phyloP scores from a whole-genome alignment of 2,329 filamentous ascomycete genomes.

The Diaporthe sp. region DNA sequence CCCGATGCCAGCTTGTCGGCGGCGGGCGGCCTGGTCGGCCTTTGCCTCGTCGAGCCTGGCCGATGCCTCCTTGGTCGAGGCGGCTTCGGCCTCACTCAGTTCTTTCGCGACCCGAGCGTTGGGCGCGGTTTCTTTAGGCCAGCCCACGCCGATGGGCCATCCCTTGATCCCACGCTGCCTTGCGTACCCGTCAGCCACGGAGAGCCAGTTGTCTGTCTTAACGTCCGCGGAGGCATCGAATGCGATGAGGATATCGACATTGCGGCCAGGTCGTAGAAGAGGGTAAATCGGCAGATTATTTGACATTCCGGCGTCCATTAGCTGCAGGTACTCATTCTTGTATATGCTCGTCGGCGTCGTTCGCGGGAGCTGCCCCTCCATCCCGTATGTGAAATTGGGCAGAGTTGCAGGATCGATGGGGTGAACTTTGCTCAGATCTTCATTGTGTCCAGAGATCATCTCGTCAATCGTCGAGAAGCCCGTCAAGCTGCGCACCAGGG shows the following conservation, averaged over 20 bases:
- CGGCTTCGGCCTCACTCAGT: conserved; percentile 76
- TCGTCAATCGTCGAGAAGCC: conserved; percentile 84
- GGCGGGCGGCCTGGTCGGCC: conserved; percentile 55
- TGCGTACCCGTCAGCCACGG: conserved; percentile 92
- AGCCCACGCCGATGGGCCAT: conserved; percentile 95
- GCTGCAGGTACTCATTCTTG: conserved; percentile 76
- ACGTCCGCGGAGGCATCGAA: conserved; percentile 97
- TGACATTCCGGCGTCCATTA: conserved; percentile 99
- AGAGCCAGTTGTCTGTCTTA: conserved; percentile 95
- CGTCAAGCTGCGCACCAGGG: conserved; percentile 79
- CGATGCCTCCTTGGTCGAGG: conserved; percentile 70
- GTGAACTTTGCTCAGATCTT: conserved; percentile 91
- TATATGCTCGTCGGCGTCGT: conserved; percentile 85
- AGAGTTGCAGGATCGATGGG: conserved; percentile 93
- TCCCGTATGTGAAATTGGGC: conserved; percentile 88
- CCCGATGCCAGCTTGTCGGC: conserved; percentile 46
- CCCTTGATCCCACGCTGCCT: conserved; percentile 90
- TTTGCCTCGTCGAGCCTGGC: conserved; percentile 74
- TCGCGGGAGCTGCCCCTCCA: conserved; percentile 80
- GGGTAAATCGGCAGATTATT: conserved; percentile 98
- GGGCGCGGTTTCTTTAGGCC: conserved; percentile 77
- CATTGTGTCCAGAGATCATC: conserved; percentile 83
- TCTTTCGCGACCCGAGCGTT: conserved; percentile 72
- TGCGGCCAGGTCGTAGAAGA: conserved; percentile 85
- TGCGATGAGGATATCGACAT: conserved; percentile 90